phyloP scores from a whole-genome alignment of 2,329 filamentous ascomycete species.

The Aspergillus spinulosporus region DNA sequence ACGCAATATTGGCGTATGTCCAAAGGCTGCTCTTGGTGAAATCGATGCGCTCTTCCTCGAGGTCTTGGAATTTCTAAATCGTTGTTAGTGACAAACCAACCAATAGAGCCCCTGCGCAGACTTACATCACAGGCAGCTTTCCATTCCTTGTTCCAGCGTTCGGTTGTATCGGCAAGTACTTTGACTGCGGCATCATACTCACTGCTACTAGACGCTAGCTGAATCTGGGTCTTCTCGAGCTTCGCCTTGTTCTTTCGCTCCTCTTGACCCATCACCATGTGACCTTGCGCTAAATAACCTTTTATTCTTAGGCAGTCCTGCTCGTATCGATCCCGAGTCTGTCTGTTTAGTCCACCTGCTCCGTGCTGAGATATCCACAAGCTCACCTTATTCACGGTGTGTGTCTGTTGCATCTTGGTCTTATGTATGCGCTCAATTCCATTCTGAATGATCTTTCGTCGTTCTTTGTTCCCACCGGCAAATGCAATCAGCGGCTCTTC shows the following conservation, averaged over 20 bases:
- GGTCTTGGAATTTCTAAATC: constrained; percentile 87
- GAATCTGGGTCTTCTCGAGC: constrained; percentile 97
- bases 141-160: constrained; percentile 97
- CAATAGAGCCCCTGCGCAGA: constrained; percentile 3
- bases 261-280: constrained; percentile 99
- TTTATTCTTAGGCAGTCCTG: constrained; percentile 98
- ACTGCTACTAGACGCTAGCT: constrained; percentile 82
- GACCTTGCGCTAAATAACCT: constrained; percentile 94
- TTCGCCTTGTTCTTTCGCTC: constrained; percentile 99
- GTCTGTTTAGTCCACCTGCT: constrained; percentile 8
- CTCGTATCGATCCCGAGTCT: constrained; percentile 91
- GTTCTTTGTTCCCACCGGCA: constrained; percentile 91
- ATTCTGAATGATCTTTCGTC: constrained; percentile 91
- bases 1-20: constrained; percentile 96
- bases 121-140: constrained; percentile 81
- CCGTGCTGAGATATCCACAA: background rate
- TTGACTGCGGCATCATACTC: constrained; percentile 96
- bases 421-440: constrained; percentile 94
- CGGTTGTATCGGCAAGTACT: constrained; percentile 89
- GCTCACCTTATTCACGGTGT: constrained; percentile 82
- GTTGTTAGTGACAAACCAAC: constrained; percentile 22
- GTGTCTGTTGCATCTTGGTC: constrained; percentile 87
- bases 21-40: constrained; percentile 97
- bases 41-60: constrained; percentile 94
- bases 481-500: constrained; percentile 93